These are phyloP conservation scores for Basipetospora chlamydospora DNA, from an alignment of 2,329 filamentous ascomycete species.

Conservation along the genomic window DNA sequence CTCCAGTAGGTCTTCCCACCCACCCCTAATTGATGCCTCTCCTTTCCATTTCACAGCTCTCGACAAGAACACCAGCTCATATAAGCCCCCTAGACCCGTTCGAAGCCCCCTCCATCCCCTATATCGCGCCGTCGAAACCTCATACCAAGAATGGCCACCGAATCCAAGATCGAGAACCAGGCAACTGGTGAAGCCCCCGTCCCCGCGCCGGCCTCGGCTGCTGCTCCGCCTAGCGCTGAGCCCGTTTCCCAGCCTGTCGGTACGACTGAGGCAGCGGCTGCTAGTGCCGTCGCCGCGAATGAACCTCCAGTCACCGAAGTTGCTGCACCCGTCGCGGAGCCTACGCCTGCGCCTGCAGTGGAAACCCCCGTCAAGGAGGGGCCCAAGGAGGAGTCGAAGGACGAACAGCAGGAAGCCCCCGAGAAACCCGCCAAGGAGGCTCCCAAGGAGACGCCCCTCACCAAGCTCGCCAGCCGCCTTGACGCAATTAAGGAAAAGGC, in stretches of 20 bases:
- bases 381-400: slow-evolving; percentile 9
- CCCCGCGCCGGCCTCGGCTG: neutral
- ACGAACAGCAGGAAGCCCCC: slow-evolving; percentile 2
- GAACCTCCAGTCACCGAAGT: slow-evolving; percentile 6
- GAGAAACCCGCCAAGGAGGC: slow-evolving; percentile 1
- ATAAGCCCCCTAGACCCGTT: too few relatives aligned
- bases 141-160: neutral
- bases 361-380: slow-evolving; percentile 6
- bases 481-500: slow-evolving; percentile 40
- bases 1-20: too few relatives aligned
- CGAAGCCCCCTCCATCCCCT: too few relatives aligned
- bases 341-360: slow-evolving; percentile 7
- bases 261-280: neutral
- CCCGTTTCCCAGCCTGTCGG: neutral
- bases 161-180: slow-evolving; percentile 1
- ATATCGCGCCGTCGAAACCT: too few relatives aligned
- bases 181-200: neutral
- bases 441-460: slow-evolving; percentile 12
- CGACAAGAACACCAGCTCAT: too few relatives aligned
- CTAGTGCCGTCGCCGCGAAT: too few relatives aligned
- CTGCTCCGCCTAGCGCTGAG: slow-evolving; percentile 2
- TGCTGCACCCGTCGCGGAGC: slow-evolving; percentile 9
- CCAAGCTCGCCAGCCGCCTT: slow-evolving; percentile 42
- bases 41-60: too few relatives aligned
- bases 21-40: too few relatives aligned